Percentiles rank a stretch among this genome's conserved stretches.
Evolutionary conservation across 495 filamentous ascomycete species (phyloP).

Genomic region (Neurospora tetrasperma): DNA sequence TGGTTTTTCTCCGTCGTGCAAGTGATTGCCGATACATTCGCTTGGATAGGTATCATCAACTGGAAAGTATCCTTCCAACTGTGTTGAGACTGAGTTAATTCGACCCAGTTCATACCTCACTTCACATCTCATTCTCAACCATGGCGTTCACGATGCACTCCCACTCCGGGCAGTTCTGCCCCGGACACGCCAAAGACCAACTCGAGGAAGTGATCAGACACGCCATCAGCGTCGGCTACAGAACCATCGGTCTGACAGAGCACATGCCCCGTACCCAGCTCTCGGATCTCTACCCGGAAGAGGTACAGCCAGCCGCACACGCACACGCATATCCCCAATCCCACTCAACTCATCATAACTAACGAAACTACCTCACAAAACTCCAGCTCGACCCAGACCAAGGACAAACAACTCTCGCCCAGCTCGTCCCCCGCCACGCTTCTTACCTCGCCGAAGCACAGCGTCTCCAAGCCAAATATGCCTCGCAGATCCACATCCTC

Average conservation of each 20-base stretch:
- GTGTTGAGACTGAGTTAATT: not conserved
- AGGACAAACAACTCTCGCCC: slow-evolving; percentile 26
- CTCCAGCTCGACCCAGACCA: slow-evolving; percentile 25
- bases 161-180: slow-evolving; percentile 96
- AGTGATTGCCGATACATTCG: not conserved
- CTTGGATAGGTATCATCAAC: not conserved
- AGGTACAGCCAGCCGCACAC: slow-evolving; percentile 39
- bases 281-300: slow-evolving; percentile 85
- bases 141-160: slow-evolving; percentile 99
- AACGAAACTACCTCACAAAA: slow-evolving; percentile 1
- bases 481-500: slow-evolving; percentile 61
- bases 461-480: slow-evolving; percentile 61
- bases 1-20: not conserved
- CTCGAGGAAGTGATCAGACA: slow-evolving; percentile 74
- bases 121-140: not conserved
- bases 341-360: slow-evolving; percentile 8
- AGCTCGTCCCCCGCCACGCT: slow-evolving; percentile 47
- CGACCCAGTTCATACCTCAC: not conserved
- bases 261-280: slow-evolving; percentile 75
- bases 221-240: slow-evolving; percentile 70
- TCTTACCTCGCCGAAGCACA: slow-evolving; percentile 61
- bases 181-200: slow-evolving; percentile 69
- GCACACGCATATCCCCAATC: not conserved
- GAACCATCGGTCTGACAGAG: slow-evolving; percentile 83
- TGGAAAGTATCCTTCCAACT: not conserved